These are phyloP conservation scores for Fusarium nisikadoi DNA, from an alignment of 2,329 filamentous ascomycete species.

Conservation along the genomic window DNA sequence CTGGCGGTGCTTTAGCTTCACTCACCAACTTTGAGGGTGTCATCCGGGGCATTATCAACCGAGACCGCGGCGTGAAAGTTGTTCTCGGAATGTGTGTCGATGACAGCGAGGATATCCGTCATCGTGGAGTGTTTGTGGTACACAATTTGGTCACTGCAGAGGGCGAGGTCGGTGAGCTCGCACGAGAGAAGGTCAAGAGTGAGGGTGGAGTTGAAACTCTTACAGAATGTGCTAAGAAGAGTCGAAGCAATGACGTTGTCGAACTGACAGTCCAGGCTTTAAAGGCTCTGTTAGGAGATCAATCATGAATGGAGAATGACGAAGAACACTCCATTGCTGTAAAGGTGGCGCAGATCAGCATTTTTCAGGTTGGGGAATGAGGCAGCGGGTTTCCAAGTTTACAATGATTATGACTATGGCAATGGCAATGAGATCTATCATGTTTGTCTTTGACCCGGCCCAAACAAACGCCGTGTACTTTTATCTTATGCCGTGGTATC, in stretches of 20 bases:
- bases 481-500: conserved; percentile 43
- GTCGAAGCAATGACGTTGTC: conserved; percentile 74
- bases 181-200: conserved; percentile 68
- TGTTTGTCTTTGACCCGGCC: conserved; percentile 5
- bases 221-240: conserved; percentile 76
- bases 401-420: conserved; percentile 34
- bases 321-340: conserved; percentile 11
- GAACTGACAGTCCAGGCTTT: conserved; percentile 77
- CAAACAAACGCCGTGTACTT: conserved; percentile 20
- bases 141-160: conserved; percentile 77
- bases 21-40: conserved; percentile 82
- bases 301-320: conserved; percentile 28
- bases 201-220: conserved; percentile 74
- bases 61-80: conserved; percentile 78
- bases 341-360: conserved; percentile 1
- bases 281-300: conserved; percentile 69
- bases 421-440: conserved; percentile 27
- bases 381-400: conserved; percentile 22
- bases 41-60: conserved; percentile 74
- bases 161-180: conserved; percentile 71
- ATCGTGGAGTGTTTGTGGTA: conserved; percentile 79
- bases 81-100: conserved; percentile 84
- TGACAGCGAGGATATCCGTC: conserved; percentile 73
- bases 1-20: conserved; percentile 88
- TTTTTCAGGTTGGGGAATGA: conserved; percentile 8